A percentile compares a stretch with the other conserved stretches of the same genome.
Evolutionary conservation across 2,329 filamentous ascomycete genomes (phyloP).

Genomic region (Colletotrichum sp.): DNA sequence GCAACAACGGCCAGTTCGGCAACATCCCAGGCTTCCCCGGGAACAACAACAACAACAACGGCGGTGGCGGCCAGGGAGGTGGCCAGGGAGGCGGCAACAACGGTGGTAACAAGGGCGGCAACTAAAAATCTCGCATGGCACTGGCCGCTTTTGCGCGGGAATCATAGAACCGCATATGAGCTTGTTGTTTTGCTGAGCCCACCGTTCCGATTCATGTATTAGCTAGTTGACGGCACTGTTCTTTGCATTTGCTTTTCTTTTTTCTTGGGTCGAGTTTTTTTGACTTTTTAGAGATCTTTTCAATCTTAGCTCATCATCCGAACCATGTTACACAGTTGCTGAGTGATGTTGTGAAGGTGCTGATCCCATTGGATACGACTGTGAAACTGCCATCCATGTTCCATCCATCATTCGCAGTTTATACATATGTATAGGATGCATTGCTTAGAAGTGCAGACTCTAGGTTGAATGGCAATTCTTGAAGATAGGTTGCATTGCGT

Average conservation of each 20-base stretch:
- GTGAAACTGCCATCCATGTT: accelerated
- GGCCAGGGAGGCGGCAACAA: neutral
- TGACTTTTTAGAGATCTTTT: neutral
- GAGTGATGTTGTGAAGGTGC: neutral
- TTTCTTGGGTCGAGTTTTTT: neutral
- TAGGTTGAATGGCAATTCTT: too few relatives aligned
- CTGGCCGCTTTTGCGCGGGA: neutral
- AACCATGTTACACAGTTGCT: neutral
- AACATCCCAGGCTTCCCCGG: neutral
- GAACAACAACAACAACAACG: neutral
- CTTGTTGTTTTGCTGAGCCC: neutral
- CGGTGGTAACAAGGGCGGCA: neutral
- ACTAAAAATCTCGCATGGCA: neutral
- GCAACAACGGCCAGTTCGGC: neutral
- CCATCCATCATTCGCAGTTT: accelerated
- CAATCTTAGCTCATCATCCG: neutral
- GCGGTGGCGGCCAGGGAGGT: neutral
- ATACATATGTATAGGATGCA: neutral
- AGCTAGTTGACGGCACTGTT: neutral
- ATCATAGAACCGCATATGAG: neutral
- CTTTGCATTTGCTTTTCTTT: neutral
- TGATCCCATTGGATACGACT: accelerated
- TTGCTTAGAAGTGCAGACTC: neutral
- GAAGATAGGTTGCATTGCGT: neutral
- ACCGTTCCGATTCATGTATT: neutral